Base-by-base conservation (phyloP, 768 basidiomycete species). In the Naganishia randhawae region DNA sequence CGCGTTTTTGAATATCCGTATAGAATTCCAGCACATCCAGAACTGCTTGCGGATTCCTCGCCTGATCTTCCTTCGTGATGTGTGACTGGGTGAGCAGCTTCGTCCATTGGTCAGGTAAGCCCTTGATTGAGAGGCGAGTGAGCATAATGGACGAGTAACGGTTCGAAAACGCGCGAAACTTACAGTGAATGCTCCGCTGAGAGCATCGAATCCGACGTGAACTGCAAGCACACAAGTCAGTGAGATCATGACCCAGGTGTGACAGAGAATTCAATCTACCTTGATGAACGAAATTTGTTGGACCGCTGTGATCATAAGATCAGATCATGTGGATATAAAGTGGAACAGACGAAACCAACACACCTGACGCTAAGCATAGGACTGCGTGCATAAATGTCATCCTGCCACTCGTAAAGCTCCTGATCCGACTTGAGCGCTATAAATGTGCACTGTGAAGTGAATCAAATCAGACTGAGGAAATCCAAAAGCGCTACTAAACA, bases 21-120 rank as follows among this genome's bases (percentile, higher is more conserved):
- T 97, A 99, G 82, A 98, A 99, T 77, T 98, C 94, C 70, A 99
- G 87, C 0, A 96, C 95, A 70, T 97, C 95, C 19, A 98, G 85
- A 16, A 99, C 95, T 1, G 95, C 95, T 75, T 98, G 95, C 0
- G 95, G 95, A 76, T 99, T 90, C 77, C 90, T 90, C 5, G 91
- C 92, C 67, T 97, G 96, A 80, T 99, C 95, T 81, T 99, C 95
- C 65, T 91, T 89, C 1, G 95, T 99, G 80, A 99, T 96, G 37
- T 93, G 93, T 3, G 92, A 94, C 76, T 94, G 92, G 5, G 92
- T 97, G 74, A 99, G 85, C n/a, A 99, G 84, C 71, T 93, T 91
- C 75, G 86, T 90, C 95, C 95, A 99, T 83, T 95, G 92, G 66
- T 96, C 93, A 11, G 95, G 95, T 79, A 99, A 86, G 67, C 95